phyloP scores from a whole-genome alignment of 495 filamentous ascomycete species.

The Lichenothelia convexa region DNA sequence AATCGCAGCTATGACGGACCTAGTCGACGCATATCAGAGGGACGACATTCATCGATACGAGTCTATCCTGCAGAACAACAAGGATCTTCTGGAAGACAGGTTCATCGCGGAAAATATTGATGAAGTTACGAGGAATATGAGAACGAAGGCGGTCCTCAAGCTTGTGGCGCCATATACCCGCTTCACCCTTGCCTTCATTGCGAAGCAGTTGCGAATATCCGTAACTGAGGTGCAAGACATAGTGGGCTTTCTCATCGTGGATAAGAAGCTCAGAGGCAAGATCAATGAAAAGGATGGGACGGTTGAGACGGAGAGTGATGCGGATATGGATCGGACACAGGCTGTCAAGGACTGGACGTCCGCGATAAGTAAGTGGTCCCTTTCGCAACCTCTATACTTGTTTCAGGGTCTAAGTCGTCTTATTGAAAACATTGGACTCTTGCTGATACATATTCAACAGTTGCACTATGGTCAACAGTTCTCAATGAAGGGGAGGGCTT shows the following conservation, averaged over 20 bases:
- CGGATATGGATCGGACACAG: conserved; percentile 53
- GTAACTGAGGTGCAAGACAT: conserved; percentile 82
- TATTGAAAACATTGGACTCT: no score
- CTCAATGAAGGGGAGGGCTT: conserved; percentile 24
- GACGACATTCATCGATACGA: conserved; percentile 91
- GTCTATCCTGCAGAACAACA: conserved; percentile 67
- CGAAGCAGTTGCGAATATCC: conserved; percentile 66
- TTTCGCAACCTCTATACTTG: no score
- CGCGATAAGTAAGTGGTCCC: conserved; percentile 23
- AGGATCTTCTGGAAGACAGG: conserved; percentile 72
- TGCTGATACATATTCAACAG: no score
- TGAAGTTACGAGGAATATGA: conserved; percentile 95
- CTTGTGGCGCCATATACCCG: conserved; percentile 88
- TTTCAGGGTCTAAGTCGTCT: conserved; percentile 56
- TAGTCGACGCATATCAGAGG: conserved; percentile 89
- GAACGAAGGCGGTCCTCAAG: conserved; percentile 86
- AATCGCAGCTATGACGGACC: conserved; percentile 89
- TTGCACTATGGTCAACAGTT: conserved; percentile 20
- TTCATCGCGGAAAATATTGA: conserved; percentile 99
- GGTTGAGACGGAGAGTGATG: conserved; percentile 57
- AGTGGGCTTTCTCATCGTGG: conserved; percentile 76
- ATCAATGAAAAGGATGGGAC: conserved; percentile 78
- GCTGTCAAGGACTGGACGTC: conserved; percentile 57
- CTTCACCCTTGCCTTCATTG: conserved; percentile 73
- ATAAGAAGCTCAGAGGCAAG: conserved; percentile 65